phyloP scores from a whole-genome alignment of 1,284 basidiomycete genomes.

The Puccinia sorghi region DNA sequence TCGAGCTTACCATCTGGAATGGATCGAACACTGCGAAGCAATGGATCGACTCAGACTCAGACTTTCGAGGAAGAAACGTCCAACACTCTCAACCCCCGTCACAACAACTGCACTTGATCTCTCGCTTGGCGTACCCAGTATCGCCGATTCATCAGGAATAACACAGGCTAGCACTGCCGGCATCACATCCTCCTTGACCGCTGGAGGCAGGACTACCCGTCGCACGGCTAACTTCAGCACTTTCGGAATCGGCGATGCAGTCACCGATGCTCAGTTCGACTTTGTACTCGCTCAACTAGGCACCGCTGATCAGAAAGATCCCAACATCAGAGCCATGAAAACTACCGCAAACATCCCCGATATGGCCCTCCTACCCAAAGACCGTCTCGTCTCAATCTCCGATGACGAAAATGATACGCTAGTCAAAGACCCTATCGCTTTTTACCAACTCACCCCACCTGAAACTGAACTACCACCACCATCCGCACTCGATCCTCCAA shows the following conservation, averaged over 20 bases:
- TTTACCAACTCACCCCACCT: slow-evolving; percentile 36
- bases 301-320: slow-evolving; percentile 48
- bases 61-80: slow-evolving; percentile 35
- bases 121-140: neutral
- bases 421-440: slow-evolving; percentile 43
- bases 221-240: slow-evolving; percentile 41
- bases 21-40: slow-evolving; percentile 50
- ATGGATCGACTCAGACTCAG: slow-evolving; percentile 41
- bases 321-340: slow-evolving; percentile 47
- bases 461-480: slow-evolving; percentile 11
- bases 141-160: neutral
- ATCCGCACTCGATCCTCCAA: neutral
- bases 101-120: neutral
- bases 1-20: slow-evolving; percentile 35
- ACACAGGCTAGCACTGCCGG: neutral
- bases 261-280: slow-evolving; percentile 50
- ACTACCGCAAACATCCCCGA: slow-evolving; percentile 41
- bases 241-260: slow-evolving; percentile 48
- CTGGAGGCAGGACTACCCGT: slow-evolving; percentile 32
- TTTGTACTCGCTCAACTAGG: slow-evolving; percentile 47
- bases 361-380: slow-evolving; percentile 35
- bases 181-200: slow-evolving; percentile 18
- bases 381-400: slow-evolving; percentile 20
- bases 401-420: slow-evolving; percentile 28
- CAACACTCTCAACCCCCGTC: slow-evolving; percentile 13